These are phyloP conservation scores for Nicotiana benthamiana DNA, from an alignment of 257 asterid genomes.

Conservation along the genomic window DNA sequence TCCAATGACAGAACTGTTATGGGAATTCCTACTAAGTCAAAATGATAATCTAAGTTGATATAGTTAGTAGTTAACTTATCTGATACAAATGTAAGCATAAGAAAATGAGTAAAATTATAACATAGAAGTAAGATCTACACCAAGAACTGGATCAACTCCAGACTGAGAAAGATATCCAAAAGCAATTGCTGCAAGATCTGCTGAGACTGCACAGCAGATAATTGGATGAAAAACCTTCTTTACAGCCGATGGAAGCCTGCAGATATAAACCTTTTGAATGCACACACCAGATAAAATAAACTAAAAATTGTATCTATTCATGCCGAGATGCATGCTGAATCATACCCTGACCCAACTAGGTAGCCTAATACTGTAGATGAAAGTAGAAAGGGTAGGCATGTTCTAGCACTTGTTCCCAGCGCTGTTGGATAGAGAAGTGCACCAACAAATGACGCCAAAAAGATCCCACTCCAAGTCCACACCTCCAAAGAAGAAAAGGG, in stretches of 20 bases:
- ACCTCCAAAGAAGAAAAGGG: conserved; percentile 66
- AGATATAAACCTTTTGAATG: conserved; percentile 10
- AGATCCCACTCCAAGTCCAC: conserved; percentile 74
- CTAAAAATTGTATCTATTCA: not conserved
- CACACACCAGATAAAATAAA: not conserved
- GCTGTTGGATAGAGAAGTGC: conserved; percentile 62
- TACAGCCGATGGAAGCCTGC: conserved; percentile 68
- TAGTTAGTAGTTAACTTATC: too few species aligned
- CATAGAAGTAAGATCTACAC: conserved; percentile 25
- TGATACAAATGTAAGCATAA: not conserved
- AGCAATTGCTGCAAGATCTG: conserved; percentile 79
- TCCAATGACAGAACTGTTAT: not conserved
- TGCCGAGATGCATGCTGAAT: conserved; percentile 10
- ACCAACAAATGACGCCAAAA: conserved; percentile 53
- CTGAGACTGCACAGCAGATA: conserved; percentile 77
- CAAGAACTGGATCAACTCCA: conserved; percentile 79
- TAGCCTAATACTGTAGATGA: conserved; percentile 86
- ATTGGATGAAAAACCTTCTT: conserved; percentile 90
- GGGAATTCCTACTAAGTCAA: not conserved
- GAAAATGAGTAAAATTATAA: not conserved
- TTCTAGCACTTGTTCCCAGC: conserved; percentile 79
- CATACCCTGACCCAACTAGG: conserved; percentile 77
- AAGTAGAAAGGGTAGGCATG: conserved; percentile 91
- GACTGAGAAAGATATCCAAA: conserved; percentile 55
- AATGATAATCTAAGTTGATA: not conserved